Conservation (phyloP, 805 yeast species). For the Metschnikowia borealis region DNA sequence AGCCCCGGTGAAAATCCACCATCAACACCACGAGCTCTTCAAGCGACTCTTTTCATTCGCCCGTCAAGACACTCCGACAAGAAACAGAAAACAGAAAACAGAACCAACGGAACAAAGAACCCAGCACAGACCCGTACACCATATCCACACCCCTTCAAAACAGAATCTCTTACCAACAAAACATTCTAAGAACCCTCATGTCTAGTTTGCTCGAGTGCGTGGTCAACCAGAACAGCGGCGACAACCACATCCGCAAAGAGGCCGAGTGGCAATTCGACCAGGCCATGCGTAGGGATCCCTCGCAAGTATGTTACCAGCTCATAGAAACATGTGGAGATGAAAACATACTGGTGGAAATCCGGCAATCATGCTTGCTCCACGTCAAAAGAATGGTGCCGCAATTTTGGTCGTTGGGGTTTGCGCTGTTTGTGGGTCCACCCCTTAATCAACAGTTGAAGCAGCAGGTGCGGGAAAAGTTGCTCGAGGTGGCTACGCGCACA, state of each 20-base stretch:
- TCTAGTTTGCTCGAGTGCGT: conserved; percentile 9
- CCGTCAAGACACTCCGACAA: too few species aligned
- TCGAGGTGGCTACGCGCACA: conserved; percentile 42
- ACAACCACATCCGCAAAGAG: conserved; percentile 46
- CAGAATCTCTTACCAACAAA: too few species aligned
- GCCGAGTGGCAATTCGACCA: conserved; percentile 51
- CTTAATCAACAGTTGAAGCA: conserved; percentile 50
- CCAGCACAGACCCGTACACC: neutral
- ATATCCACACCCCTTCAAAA: neutral
- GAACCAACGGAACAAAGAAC: too few species aligned
- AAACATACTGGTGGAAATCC: conserved; percentile 25
- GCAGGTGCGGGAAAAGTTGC: conserved; percentile 45
- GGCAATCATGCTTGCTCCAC: conserved; percentile 66
- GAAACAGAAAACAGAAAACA: too few species aligned
- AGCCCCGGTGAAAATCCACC: too few species aligned
- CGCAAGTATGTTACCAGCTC: conserved; percentile 41
- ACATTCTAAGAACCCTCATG: too few species aligned
- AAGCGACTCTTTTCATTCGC: too few species aligned
- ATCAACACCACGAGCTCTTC: too few species aligned
- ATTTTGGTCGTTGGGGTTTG: conserved; percentile 83
- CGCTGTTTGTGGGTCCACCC: conserved; percentile 66
- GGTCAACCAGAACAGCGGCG: conserved; percentile 37
- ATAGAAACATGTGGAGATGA: conserved; percentile 14
- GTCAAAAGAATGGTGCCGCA: conserved; percentile 64
- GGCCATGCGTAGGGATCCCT: conserved; percentile 46